Evolutionary conservation across 1,139 yeast species (phyloP), one percentile per base, ranked within the genome.

Genomic region (Hanseniaspora sp.): DNA sequence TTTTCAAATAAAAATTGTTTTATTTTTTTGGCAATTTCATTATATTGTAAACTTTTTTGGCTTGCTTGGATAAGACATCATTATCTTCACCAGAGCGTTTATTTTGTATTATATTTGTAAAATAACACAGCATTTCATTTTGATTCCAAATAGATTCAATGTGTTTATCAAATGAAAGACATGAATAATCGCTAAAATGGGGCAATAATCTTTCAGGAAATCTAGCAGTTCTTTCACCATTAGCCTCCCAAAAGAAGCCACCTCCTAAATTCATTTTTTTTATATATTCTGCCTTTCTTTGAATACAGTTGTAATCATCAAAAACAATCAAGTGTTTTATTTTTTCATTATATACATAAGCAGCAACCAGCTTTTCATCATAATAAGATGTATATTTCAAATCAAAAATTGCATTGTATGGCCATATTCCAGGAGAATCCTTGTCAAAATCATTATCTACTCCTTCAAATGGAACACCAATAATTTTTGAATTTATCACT

Each of bases 191-290:
- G 7, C 59, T 53, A 52, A 60, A 46, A 28, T 34, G 8, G 3
- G 41, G 13, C 34, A 46, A 23, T 9, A 66, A 0, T 62, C 60
- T 35, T 58, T 57, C n/a, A 80, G 64, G 40, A 79, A 64, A 1
- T 78, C 74, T 63, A 0, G 64, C 58, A 1, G 62, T 60, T 34
- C 69, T 63, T 0, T 55, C 95, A 0, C 95, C 95, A 55, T 82
- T 74, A 0, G 95, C 83, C 62, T 88, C 96, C 97, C 97, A 92
- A 83, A 87, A 88, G 80, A 92, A 82, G 0, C 86, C 95, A 0
- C 97, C 97, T 0, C 83, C 95, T 9, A 87, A 70, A 0, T 70
- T 62, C 7, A 71, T 69, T 47, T 68, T 62, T 31, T 59, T 61
- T 8, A 82, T 78, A 61, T 78, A 88, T 34, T 70, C 63, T 0